Percentiles rank a stretch among this genome's conserved stretches.
phyloP scores from a whole-genome alignment of 495 filamentous ascomycete species.

The Penicillium coffeae region DNA sequence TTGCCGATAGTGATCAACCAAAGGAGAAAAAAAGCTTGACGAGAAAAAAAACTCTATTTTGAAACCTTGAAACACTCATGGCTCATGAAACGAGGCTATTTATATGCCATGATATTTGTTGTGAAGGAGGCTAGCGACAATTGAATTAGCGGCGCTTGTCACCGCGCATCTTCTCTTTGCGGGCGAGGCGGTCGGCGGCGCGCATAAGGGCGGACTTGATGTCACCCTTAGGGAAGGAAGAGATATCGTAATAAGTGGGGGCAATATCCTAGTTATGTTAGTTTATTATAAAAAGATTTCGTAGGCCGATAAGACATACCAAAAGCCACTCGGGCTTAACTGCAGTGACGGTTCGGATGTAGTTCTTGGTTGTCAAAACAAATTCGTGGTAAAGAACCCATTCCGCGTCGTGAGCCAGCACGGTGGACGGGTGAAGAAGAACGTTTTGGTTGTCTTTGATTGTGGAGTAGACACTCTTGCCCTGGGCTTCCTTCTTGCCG shows the following conservation, averaged over 20 bases:
- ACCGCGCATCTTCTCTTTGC: conserved; percentile 62
- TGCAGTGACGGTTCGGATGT: conserved; percentile 59
- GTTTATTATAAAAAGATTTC: background rate
- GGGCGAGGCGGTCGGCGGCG: conserved; percentile 68
- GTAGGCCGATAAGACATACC: conserved; percentile 50
- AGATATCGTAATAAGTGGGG: conserved; percentile 85
- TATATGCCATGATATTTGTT: background rate
- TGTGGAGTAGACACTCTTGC: conserved; percentile 80
- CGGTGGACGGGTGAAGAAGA: conserved; percentile 87
- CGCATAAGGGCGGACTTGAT: conserved; percentile 72
- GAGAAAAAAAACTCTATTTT: background rate
- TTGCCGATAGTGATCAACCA: conserved; percentile 18
- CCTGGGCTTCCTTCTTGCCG: conserved; percentile 76
- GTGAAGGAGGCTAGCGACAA: background rate
- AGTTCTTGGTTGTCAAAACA: conserved; percentile 95
- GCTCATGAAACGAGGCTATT: background rate
- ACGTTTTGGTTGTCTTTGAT: conserved; percentile 93
- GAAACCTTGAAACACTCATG: background rate
- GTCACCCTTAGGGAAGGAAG: conserved; percentile 77
- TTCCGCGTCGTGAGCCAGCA: conserved; percentile 78
- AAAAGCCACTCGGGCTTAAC: conserved; percentile 76
- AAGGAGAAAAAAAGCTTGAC: background rate
- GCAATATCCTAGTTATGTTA: conserved; percentile 71
- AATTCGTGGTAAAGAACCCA: conserved; percentile 99
- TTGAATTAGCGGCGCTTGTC: conserved; percentile 32